Percentiles rank a stretch among this genome's conserved stretches.
These are phyloP conservation scores for Shiraia bambusicola DNA, from an alignment of 2,329 filamentous ascomycete species.

Conservation along the genomic window DNA sequence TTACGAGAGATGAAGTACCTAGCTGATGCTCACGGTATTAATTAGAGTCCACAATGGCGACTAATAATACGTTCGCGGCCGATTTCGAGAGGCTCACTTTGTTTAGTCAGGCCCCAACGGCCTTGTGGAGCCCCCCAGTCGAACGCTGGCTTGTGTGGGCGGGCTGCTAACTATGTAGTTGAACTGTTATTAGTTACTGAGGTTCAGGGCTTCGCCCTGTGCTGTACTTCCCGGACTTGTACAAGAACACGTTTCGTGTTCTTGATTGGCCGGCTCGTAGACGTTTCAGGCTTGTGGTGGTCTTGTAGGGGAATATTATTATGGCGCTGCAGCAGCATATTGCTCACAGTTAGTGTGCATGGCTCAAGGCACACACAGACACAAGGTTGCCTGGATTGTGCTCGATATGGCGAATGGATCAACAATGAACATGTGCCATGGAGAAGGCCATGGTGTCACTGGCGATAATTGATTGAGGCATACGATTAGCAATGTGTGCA, in stretches of 20 bases:
- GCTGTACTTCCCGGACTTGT: conserved; percentile 21
- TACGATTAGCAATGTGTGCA: conserved; percentile 5
- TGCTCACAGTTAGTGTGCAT: conserved; percentile 14
- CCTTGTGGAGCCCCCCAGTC: conserved; percentile 4
- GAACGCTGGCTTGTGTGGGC: conserved; percentile 1
- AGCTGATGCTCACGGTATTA: not conserved
- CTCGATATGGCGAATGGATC: conserved; percentile 10
- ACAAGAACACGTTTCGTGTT: conserved; percentile 4
- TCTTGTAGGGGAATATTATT: conserved; percentile 17
- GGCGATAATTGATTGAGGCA: conserved; percentile 23
- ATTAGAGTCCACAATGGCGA: conserved; percentile 19
- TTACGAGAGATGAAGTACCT: conserved; percentile 6
- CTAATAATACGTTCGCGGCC: conserved; percentile 6
- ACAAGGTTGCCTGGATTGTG: conserved; percentile 10
- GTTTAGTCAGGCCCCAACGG: conserved; percentile 22
- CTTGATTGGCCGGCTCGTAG: conserved; percentile 13
- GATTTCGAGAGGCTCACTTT: conserved; percentile 4
- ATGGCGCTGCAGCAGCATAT: conserved; percentile 22
- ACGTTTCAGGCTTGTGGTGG: conserved; percentile 14
- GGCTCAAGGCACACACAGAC: conserved; percentile 5
- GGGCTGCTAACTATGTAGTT: conserved; percentile 1
- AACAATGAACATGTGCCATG: conserved; percentile 1
- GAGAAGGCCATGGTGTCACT: conserved; percentile 19
- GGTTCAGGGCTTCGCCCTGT: conserved; percentile 27
- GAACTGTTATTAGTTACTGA: conserved; percentile 12